These are phyloP conservation scores for Collybiopsis luxurians DNA, from an alignment of 768 basidiomycete species.

Conservation along the genomic window DNA sequence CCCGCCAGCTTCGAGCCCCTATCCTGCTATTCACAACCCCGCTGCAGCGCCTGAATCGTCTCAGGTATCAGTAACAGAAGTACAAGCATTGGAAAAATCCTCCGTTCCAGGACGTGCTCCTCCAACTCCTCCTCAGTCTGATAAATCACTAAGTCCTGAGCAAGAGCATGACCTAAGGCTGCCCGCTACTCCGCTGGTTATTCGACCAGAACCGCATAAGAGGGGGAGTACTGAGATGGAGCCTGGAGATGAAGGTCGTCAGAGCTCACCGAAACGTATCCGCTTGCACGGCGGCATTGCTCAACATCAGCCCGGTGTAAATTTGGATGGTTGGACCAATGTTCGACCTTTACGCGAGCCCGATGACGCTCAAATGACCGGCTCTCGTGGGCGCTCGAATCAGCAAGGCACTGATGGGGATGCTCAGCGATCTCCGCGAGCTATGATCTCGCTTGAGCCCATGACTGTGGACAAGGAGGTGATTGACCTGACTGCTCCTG, in stretches of 20 bases:
- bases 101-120: neutral
- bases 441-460: no score
- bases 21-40: neutral
- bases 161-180: neutral
- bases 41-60: neutral
- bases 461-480: no score
- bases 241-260: neutral
- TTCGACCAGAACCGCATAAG: neutral
- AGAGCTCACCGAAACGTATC: neutral
- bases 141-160: constrained; percentile 6
- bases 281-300: neutral
- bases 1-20: no score
- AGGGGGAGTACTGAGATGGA: neutral
- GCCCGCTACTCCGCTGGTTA: neutral
- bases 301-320: neutral
- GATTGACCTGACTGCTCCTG: no score
- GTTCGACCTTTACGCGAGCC: no score
- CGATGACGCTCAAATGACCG: no score
- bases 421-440: no score
- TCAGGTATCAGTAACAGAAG: neutral
- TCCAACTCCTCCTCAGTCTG: constrained; percentile 6
- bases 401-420: no score
- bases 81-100: neutral
- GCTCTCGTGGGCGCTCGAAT: no score
- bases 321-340: no score